Evolutionary conservation across 306 rosid species (phyloP).

Genomic region (Vicia sativa): DNA sequence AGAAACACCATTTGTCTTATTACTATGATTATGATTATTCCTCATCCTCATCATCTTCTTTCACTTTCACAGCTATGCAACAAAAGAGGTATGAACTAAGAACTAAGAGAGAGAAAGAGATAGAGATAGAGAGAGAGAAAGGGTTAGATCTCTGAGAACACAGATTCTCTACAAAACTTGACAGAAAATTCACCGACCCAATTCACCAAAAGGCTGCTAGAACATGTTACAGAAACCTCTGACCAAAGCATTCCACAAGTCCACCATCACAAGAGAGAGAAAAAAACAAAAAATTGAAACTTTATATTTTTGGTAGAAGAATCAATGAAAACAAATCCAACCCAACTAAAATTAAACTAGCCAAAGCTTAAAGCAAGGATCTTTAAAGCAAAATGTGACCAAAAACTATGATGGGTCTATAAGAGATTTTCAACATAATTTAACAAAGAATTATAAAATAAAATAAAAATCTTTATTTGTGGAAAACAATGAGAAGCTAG

Average conservation of each 20-base stretch:
- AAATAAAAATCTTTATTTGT: not conserved
- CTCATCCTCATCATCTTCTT: slow-evolving; percentile 79
- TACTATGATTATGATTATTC: slow-evolving; percentile 32
- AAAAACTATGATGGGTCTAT: slow-evolving; percentile 29
- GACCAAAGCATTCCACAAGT: slow-evolving; percentile 62
- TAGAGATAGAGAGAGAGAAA: not conserved
- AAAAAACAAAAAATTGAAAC: slow-evolving; percentile 3
- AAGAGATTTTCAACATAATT: not conserved
- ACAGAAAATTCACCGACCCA: slow-evolving; percentile 54
- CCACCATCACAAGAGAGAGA: slow-evolving; percentile 17
- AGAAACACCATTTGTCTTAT: slow-evolving; percentile 47
- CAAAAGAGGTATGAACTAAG: slow-evolving; percentile 8
- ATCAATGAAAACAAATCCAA: slow-evolving; percentile 46
- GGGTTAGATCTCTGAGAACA: slow-evolving; percentile 46
- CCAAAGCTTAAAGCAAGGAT: slow-evolving; percentile 48
- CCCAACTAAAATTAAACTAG: slow-evolving; percentile 32
- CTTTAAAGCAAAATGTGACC: slow-evolving; percentile 50
- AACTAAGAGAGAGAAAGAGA: not conserved
- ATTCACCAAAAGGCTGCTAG: slow-evolving; percentile 45
- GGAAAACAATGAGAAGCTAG: slow-evolving; percentile 40
- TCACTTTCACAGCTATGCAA: slow-evolving; percentile 29
- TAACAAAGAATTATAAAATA: not conserved
- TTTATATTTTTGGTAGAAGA: slow-evolving; percentile 28
- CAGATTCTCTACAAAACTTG: slow-evolving; percentile 45
- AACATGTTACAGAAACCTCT: slow-evolving; percentile 44